A percentile compares a stretch with the other conserved stretches of the same genome.
These are phyloP conservation scores for Exophiala alcalophila DNA, from an alignment of 2,329 filamentous ascomycete genomes.

Conservation along the genomic window DNA sequence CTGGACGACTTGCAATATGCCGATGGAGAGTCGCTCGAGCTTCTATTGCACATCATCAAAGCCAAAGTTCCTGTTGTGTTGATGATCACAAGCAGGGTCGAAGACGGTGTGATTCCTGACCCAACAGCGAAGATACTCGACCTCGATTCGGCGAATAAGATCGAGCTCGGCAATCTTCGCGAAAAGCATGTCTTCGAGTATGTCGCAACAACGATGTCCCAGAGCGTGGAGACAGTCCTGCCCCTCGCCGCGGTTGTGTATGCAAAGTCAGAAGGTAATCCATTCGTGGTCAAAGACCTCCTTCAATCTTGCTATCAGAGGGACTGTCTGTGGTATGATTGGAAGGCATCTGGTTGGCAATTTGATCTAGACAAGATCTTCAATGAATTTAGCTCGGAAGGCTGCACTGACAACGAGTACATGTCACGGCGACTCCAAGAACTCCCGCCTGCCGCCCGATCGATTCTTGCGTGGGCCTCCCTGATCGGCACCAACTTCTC, in stretches of 20 bases:
- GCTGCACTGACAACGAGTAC: conserved; percentile 78
- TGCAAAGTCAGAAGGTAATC: conserved; percentile 83
- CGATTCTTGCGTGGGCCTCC: conserved; percentile 81
- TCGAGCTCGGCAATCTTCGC: conserved; percentile 68
- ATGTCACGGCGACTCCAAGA: conserved; percentile 75
- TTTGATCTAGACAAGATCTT: conserved; percentile 85
- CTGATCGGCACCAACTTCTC: conserved; percentile 79
- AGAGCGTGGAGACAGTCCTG: conserved; percentile 67
- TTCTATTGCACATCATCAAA: conserved; percentile 76
- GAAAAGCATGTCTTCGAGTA: conserved; percentile 81
- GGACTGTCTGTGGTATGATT: conserved; percentile 87
- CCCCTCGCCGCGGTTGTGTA: conserved; percentile 81
- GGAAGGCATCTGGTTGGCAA: conserved; percentile 75
- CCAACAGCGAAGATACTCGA: conserved; percentile 44
- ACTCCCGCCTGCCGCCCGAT: conserved; percentile 68
- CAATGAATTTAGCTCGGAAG: conserved; percentile 77
- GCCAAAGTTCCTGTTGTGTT: conserved; percentile 78
- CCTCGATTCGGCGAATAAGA: conserved; percentile 60
- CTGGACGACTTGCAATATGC: conserved; percentile 89
- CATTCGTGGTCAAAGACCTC: conserved; percentile 90
- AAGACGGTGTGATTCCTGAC: conserved; percentile 56
- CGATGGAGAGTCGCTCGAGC: conserved; percentile 79
- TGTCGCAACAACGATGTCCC: conserved; percentile 76
- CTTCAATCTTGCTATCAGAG: conserved; percentile 81
- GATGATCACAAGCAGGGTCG: conserved; percentile 71